A percentile compares a stretch with the other conserved stretches of the same genome.
Evolutionary conservation across 305 asterid species (phyloP).

Genomic region (Ruellia speciosa): DNA sequence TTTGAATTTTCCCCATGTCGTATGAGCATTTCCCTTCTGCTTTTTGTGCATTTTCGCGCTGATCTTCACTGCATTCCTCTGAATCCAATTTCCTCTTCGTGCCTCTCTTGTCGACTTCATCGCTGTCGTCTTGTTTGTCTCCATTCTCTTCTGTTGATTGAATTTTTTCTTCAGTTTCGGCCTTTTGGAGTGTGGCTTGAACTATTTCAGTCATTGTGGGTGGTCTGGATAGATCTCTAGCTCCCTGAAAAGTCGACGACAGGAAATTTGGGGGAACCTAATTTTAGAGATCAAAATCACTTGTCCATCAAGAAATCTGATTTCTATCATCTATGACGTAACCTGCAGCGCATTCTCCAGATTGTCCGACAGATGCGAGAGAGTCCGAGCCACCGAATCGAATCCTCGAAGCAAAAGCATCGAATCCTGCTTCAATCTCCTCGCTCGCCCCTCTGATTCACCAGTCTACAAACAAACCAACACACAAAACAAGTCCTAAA

Average conservation of each 20-base stretch:
- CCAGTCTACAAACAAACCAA: constrained; percentile 26
- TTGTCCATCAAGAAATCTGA: not conserved
- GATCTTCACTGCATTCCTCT: constrained; percentile 33
- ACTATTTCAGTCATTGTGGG: constrained; percentile 67
- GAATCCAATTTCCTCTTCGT: constrained; percentile 62
- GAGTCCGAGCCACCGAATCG: constrained; percentile 75
- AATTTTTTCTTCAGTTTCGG: constrained; percentile 35
- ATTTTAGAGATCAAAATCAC: not conserved
- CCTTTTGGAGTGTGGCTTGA: constrained; percentile 45
- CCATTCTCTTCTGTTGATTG: constrained; percentile 16
- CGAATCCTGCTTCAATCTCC: constrained; percentile 69
- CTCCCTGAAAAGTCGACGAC: constrained; percentile 44
- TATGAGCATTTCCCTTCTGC: constrained; percentile 27
- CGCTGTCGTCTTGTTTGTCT: constrained; percentile 19
- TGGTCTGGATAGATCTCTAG: constrained; percentile 58
- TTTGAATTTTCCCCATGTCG: constrained; percentile 52
- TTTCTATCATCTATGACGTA: not conserved
- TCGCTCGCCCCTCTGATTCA: constrained; percentile 32
- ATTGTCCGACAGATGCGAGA: constrained; percentile 67
- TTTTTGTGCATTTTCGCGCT: constrained; percentile 25
- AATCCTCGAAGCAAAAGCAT: constrained; percentile 84
- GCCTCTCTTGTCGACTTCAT: constrained; percentile 40
- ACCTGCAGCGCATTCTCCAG: constrained; percentile 87
- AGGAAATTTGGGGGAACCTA: not conserved
- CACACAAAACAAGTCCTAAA: not conserved